Base-by-base conservation (phyloP, 768 basidiomycete species). In the Chalciporus piperatus region DNA sequence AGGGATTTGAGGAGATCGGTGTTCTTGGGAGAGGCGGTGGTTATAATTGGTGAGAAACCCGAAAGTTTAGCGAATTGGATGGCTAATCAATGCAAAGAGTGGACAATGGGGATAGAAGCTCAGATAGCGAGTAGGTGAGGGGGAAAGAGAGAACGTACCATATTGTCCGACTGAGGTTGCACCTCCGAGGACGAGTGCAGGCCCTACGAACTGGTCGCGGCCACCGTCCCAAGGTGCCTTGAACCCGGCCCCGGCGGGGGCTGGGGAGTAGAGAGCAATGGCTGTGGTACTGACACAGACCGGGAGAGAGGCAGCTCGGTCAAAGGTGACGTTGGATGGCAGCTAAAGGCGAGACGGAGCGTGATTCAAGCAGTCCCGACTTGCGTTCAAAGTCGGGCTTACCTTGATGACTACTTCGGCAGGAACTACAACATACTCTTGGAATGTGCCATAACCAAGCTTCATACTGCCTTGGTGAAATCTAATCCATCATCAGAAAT, bases 21-120 rank as follows among this genome's bases (percentile, higher is more conserved):
- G 51, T 75, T 72, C 41, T 66, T 63, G 16, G 56, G 46, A 2
- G 76, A 75, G 6, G 76, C 69, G 0, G 76, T 76, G 13, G 72
- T 66, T 38, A 75, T 67, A 37, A 76, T 71, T 0, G 68, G 68
- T 10, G 62, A 70, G 41, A 73, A 71, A 3, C 66, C 70, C 5
- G 71, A 72, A 23, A 72, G 55, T 22, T 39, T 59, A 6, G 70
- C 63, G 12, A 72, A 62, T 54, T 73, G 73, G 38, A 73, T 68
- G n/a, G 54, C 70, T 68, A 20, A 16, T 23, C n/a, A 25, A 23
- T 10, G 28, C 16, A 42, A 22, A 37, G 23, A 37, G 33, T 23
- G 33, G 51, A 22, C 22, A 2, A 4, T 22, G 16, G 33, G 32
- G 11, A n/a, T 11, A 16, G 37, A 49, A 67, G 27, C 61, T 32